Evolutionary conservation across 2,329 filamentous ascomycete genomes (phyloP), one percentile per base, ranked within the genome.

Genomic region (Colletotrichum karsti): DNA sequence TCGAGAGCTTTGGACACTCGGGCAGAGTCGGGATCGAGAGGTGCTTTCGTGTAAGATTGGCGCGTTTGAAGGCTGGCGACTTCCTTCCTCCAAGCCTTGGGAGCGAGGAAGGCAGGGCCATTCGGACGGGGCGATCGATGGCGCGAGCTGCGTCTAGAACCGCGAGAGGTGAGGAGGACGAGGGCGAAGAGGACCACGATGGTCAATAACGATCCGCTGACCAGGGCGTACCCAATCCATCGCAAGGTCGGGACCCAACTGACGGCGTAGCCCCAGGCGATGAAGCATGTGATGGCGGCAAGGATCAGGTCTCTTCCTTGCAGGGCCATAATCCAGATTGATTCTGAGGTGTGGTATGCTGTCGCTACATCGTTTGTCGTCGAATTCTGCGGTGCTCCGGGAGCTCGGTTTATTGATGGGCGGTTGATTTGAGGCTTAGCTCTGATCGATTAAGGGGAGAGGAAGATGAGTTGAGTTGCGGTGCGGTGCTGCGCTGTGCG

Each of bases 191-290:
- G 75, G 63, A 84, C 83, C 48, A 87, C 78, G 55, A 85, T 75
- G 53, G 90, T 82, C 70, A 90, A 75, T 70, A 91, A 73, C 71
- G 87, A 82, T 72, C 96, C 95, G 72, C 88, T 81, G 72, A 92
- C 83, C 78, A 98, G 94, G 73, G 95, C 93, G 80, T 97, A 93
- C 74, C 92, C 93, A 44, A 93, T 86, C 87, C 93, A 97, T 78
- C 94, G 93, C 72, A 98, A 84, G 67, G 90, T 83, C 30, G 95
- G 94, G 74, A 94, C 85, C 91, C 92, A 97, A 82, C 92, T 91
- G 73, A 93, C 91, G 68, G 92, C 87, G 78, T 95, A 91, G 70
- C 93, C 93, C 95, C 95, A 98, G 77, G 93, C 91, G 78, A 98
- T 84, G 80, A 97, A 93, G 79, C 85, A 87, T 79, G 87, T 90